A percentile compares a stretch with the other conserved stretches of the same genome.
Evolutionary conservation across 257 asterid species (phyloP).

Genomic region (Schizonepeta tenuifolia): DNA sequence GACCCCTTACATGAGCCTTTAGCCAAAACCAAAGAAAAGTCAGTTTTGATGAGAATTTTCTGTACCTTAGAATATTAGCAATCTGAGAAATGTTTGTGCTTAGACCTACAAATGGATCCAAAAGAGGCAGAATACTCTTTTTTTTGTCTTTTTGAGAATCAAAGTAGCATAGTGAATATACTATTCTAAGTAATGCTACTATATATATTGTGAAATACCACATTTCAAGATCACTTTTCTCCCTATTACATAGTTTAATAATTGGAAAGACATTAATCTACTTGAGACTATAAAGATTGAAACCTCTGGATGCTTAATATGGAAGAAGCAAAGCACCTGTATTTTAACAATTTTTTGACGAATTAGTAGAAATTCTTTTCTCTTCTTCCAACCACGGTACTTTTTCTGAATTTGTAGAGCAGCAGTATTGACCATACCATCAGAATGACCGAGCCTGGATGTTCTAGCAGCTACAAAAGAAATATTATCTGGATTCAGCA

Average conservation of each 20-base stretch:
- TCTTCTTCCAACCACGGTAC: conserved; percentile 92
- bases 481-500: conserved; percentile 54
- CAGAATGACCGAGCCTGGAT: conserved; percentile 59
- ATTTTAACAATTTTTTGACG: conserved; percentile 87
- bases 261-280: not conserved
- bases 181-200: not conserved
- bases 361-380: conserved; percentile 72
- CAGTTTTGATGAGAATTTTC: conserved; percentile 26
- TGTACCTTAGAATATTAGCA: not conserved
- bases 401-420: conserved; percentile 87
- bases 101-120: conserved; percentile 12
- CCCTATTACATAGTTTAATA: not conserved
- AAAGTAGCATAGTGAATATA: not conserved
- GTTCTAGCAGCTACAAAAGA: conserved; percentile 61
- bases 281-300: not conserved
- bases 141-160: not conserved
- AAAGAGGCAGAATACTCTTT: not conserved
- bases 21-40: conserved; percentile 40
- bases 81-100: conserved; percentile 12
- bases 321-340: conserved; percentile 64
- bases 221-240: conserved; percentile 20
- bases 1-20: conserved; percentile 98
- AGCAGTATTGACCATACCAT: conserved; percentile 69
- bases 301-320: not conserved
- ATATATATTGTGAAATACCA: conserved; percentile 7